Evolutionary conservation across 495 filamentous ascomycete species (phyloP).

Genomic region (Cladorrhinum samala): DNA sequence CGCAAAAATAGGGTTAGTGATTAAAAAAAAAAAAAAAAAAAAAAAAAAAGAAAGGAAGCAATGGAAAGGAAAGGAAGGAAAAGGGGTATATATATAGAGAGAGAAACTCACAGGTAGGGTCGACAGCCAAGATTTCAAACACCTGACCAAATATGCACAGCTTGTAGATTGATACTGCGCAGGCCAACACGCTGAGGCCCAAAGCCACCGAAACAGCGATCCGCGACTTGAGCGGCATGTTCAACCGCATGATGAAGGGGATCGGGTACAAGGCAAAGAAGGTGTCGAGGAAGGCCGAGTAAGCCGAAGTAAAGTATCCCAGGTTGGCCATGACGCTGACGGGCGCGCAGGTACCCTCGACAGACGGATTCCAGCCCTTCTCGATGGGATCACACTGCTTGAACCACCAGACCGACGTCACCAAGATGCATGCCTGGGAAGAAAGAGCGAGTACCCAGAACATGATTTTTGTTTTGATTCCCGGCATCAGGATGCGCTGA

Average conservation of each 20-base stretch:
- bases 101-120: constrained; percentile 11
- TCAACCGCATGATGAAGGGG: constrained; percentile 11
- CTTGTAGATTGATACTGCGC: constrained; percentile 8
- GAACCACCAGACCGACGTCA: constrained; percentile 8
- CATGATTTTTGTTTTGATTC: not conserved
- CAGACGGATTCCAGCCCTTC: not conserved
- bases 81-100: too few relatives aligned
- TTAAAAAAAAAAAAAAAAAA: not conserved
- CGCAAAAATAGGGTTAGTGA: not conserved
- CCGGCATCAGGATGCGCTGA: constrained; percentile 6
- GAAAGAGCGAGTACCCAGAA: constrained; percentile 5
- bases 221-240: constrained; percentile 7
- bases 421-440: constrained; percentile 8
- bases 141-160: constrained; percentile 8
- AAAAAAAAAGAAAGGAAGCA: too few relatives aligned
- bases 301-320: constrained; percentile 8
- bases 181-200: constrained; percentile 4
- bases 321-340: constrained; percentile 3
- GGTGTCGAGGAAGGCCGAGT: constrained; percentile 7
- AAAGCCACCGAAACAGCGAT: not conserved
- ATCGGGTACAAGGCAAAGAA: constrained; percentile 7
- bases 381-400: constrained; percentile 8
- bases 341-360: not conserved
- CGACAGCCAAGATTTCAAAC: constrained; percentile 3
- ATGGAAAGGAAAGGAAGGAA: too few relatives aligned